Conservation (phyloP, 2,329 filamentous ascomycete species). For the Neopestalotiopsis sp. region DNA sequence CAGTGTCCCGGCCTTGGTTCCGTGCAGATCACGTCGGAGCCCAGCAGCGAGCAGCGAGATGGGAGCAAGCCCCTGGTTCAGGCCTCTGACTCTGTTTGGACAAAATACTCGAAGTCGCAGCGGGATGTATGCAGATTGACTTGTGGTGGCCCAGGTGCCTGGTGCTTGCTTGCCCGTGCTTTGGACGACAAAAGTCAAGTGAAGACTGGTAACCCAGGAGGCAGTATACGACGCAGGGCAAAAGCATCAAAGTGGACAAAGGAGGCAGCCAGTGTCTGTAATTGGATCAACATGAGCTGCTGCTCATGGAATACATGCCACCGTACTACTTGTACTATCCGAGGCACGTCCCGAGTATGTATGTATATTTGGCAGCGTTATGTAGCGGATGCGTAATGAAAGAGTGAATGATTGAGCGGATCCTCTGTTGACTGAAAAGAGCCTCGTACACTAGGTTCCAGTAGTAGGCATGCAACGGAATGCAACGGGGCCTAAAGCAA, state of each 20-base stretch:
- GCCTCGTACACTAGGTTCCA: not conserved
- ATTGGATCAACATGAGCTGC: too few relatives aligned
- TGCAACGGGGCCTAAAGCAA: not conserved
- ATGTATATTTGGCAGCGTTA: not conserved
- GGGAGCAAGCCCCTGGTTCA: not conserved
- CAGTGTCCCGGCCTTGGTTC: not conserved
- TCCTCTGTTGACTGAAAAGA: not conserved
- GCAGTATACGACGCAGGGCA: too few relatives aligned
- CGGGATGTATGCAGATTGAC: too few relatives aligned
- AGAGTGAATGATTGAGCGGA: not conserved
- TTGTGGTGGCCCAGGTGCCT: not conserved
- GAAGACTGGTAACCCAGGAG: not conserved
- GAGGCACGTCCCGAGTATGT: not conserved
- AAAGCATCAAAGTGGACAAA: too few relatives aligned
- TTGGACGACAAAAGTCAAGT: not conserved
- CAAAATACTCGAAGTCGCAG: too few relatives aligned
- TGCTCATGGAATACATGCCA: not conserved
- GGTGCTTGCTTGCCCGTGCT: not conserved
- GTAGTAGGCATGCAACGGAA: not conserved
- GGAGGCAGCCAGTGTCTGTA: too few relatives aligned
- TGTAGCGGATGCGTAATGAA: not conserved
- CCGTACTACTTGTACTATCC: not conserved
- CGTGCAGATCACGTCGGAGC: not conserved
- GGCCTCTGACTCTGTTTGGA: not conserved
- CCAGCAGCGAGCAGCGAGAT: not conserved